phyloP scores from a whole-genome alignment of 2,329 filamentous ascomycete genomes.

The Ophiostoma angusticollis region DNA sequence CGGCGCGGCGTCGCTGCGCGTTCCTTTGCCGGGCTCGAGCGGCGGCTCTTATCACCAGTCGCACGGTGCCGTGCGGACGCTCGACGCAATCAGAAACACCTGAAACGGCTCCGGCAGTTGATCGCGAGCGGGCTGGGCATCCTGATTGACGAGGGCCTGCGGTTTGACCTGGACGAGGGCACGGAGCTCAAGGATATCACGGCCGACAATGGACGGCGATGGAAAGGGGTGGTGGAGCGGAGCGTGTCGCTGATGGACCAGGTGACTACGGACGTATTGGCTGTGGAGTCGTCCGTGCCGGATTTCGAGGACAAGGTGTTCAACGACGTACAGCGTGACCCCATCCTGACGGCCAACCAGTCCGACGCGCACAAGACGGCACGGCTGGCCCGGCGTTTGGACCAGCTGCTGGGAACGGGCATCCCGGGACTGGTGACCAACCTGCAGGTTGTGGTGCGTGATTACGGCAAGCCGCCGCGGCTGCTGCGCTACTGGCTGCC shows the following conservation, averaged over 20 bases:
- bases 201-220: constrained; percentile 31
- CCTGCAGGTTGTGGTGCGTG: constrained; percentile 40
- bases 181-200: constrained; percentile 26
- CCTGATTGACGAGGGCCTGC: constrained; percentile 73
- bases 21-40: constrained; percentile 57
- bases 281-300: constrained; percentile 46
- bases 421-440: constrained; percentile 53
- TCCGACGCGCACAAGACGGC: constrained; percentile 40
- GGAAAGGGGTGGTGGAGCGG: constrained; percentile 63
- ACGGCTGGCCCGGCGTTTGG: constrained; percentile 52
- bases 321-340: constrained; percentile 47
- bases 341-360: constrained; percentile 40
- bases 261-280: constrained; percentile 59
- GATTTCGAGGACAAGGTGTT: constrained; percentile 57
- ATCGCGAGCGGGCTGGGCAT: constrained; percentile 80
- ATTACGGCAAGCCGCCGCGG: constrained; percentile 63
- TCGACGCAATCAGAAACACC: constrained; percentile 54
- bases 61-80: constrained; percentile 64
- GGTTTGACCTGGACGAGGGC: constrained; percentile 41
- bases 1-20: constrained; percentile 61
- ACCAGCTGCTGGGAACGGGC: constrained; percentile 53
- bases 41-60: constrained; percentile 64
- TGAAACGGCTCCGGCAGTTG: constrained; percentile 63
- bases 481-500: constrained; percentile 85
- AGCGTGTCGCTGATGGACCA: constrained; percentile 80